Evolutionary conservation across 2,329 filamentous ascomycete species (phyloP), one percentile per base, ranked within the genome.

Genomic region (Colletotrichum melonis): DNA sequence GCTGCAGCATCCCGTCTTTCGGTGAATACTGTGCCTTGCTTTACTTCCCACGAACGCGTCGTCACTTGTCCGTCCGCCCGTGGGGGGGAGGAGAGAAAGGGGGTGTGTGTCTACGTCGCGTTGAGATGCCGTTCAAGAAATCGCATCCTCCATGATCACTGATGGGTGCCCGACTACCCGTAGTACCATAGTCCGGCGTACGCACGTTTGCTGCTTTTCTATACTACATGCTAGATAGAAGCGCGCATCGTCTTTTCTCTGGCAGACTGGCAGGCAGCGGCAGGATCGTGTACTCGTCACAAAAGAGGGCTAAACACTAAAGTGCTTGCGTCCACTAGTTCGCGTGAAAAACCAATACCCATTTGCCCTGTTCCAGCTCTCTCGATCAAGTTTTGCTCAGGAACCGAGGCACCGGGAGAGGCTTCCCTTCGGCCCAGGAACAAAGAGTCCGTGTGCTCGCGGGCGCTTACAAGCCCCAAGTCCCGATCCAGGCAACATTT

Each of bases 241-340:
- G 30, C 28, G 38, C 59, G 22, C 38, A 12, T 38, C 6, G 1
- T 16, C 8, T 24, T 63, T 56, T 24, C 35, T 68, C 14, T 12
- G 22, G n/a, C 32, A 12, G 14, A 16, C 35, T 26, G n/a, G 42
- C 42, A 38, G 30, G 19, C 30, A 16, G 56, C 22, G 22, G 12
- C 28, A 42, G 42, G 19, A 38, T 26, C 19, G 28, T 12, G 16
- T 24, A 19, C 59, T n/a, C n/a, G 42, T 24, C 19, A 26, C 42
- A 6, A 49, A 0, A 7, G 4, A 3, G 55, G 55, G 46, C 63
- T 67, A 74, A 67, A 42, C 5, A 42, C 38, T 42, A 42, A 42
- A 74, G 66, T 35, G 67, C 54, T 42, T 67, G 62, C 64, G 58
- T 32, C 46, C 38, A 58, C 58, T 72, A 69, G 65, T 28, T 57